Evolutionary conservation across 1,139 yeast genomes (phyloP).

Genomic region (Yamadazyma epiphylla): DNA sequence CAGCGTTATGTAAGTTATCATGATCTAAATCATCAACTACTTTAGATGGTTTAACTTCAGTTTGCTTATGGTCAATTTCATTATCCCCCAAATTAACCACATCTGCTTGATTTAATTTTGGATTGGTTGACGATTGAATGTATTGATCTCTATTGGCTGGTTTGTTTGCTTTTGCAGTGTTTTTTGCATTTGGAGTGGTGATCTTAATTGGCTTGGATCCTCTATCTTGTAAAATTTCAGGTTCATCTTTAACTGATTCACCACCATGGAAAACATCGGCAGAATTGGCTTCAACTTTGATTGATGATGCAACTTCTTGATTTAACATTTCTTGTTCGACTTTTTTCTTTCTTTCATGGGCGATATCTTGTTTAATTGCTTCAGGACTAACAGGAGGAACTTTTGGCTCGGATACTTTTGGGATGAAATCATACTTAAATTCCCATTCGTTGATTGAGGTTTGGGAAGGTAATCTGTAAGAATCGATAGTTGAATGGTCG

Average conservation of each 20-base stretch:
- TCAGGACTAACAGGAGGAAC: constrained; percentile 51
- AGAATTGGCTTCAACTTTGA: constrained; percentile 43
- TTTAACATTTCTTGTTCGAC: constrained; percentile 41
- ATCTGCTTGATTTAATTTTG: constrained; percentile 35
- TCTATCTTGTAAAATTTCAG: constrained; percentile 37
- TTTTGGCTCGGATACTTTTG: constrained; percentile 42
- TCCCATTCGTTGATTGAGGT: constrained; percentile 48
- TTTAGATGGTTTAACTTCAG: constrained; percentile 20
- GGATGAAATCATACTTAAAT: constrained; percentile 49
- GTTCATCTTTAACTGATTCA: constrained; percentile 35
- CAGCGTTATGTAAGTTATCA: constrained; percentile 23
- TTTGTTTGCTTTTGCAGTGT: constrained; percentile 18
- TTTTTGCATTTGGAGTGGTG: constrained; percentile 10
- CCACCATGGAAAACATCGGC: constrained; percentile 46
- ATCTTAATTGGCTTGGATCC: constrained; percentile 27
- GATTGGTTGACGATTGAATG: constrained; percentile 41
- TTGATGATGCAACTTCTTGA: constrained; percentile 34
- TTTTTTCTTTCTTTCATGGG: constrained; percentile 35
- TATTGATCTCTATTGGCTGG: constrained; percentile 42
- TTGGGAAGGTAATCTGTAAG: constrained; percentile 43
- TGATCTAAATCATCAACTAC: constrained; percentile 43
- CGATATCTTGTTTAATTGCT: constrained; percentile 49
- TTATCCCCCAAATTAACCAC: constrained; percentile 37
- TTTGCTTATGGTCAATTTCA: constrained; percentile 35
- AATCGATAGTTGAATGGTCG: constrained; percentile 45